Evolutionary conservation across 345 rosid genomes (phyloP), one percentile per base, ranked within the genome.

Genomic region (Litchi chinensis): DNA sequence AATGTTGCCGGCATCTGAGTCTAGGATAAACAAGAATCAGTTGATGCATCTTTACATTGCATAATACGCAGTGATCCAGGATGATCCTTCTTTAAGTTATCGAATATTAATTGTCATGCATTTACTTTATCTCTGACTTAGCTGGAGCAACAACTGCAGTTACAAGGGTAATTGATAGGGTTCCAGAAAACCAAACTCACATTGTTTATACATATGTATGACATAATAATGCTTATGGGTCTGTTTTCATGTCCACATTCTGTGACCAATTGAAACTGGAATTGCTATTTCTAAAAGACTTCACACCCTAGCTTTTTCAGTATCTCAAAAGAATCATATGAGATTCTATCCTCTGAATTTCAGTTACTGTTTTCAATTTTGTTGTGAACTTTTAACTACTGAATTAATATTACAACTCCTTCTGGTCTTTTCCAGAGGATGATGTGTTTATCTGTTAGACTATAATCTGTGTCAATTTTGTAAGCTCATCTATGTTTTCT

Each of bases 361-460:
- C 9, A 46, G n/a, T 64, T 28, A 22, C 62, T 8, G 3, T 15
- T 37, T 24, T 75, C 3, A 0, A 16, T 28, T 63, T 75, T 68
- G 43, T 5, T 50, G 44, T 16, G 43, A 40, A 28, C 13, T 59
- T n/a, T 6, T 46, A 46, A 6, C 37, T 8, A 16, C 39, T 12
- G 3, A 1, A 39, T 24, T 73, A 73, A 22, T 12, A 28, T 60
- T 26, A 39, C 63, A 62, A 57, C 37, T 32, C 2, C 70, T 75
- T 75, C 70, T 65, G 18, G 70, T 43, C 56, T 15, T 24, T 62
- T 74, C 37, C 10, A 65, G 67, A 21, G 13, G 50, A n/a, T 73
- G 32, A 57, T 44, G 8, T 41, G 24, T 21, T 59, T 59, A 10
- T 73, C 13, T 11, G n/a, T 46, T 60, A 1, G 50, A 21, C 76